Conservation (phyloP, 2,329 filamentous ascomycete species). For the Pseudogymnoascus sp. region DNA sequence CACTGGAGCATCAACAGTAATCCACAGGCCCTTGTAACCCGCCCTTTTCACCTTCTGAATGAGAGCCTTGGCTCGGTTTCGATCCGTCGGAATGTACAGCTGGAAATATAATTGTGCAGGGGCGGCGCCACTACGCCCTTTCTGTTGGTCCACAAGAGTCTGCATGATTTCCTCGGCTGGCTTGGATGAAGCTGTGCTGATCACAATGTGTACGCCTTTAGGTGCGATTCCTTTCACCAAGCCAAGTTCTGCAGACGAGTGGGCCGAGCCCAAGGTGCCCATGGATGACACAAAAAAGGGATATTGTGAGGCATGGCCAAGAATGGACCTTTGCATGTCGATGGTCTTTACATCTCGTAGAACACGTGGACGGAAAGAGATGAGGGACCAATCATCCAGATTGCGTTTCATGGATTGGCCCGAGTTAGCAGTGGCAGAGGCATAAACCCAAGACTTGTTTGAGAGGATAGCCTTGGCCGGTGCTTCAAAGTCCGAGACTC, state of each 20-base stretch:
- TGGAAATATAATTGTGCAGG: conserved; percentile 41
- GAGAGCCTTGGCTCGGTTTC: conserved; percentile 37
- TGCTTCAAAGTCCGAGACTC: neutral
- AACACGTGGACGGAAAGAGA: neutral
- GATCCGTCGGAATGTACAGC: conserved; percentile 47
- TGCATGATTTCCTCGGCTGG: neutral
- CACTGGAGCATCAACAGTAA: conserved; percentile 47
- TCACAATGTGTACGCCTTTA: neutral
- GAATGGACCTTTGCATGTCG: neutral
- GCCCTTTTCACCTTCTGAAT: conserved; percentile 34
- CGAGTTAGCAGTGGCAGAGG: neutral
- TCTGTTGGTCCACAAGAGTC: neutral
- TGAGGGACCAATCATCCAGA: neutral
- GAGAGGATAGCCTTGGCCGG: neutral
- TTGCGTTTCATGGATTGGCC: neutral
- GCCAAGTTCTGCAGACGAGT: neutral
- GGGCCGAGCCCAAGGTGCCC: neutral
- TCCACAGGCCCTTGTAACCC: conserved; percentile 41
- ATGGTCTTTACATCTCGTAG: neutral
- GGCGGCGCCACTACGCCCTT: neutral
- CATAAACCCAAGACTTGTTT: neutral
- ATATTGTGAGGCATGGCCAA: neutral
- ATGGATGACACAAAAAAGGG: neutral
- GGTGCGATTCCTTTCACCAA: neutral
- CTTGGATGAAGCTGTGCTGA: neutral